These are phyloP conservation scores for Wickerhamiella kazuoi DNA, from an alignment of 805 yeast genomes.

Conservation along the genomic window DNA sequence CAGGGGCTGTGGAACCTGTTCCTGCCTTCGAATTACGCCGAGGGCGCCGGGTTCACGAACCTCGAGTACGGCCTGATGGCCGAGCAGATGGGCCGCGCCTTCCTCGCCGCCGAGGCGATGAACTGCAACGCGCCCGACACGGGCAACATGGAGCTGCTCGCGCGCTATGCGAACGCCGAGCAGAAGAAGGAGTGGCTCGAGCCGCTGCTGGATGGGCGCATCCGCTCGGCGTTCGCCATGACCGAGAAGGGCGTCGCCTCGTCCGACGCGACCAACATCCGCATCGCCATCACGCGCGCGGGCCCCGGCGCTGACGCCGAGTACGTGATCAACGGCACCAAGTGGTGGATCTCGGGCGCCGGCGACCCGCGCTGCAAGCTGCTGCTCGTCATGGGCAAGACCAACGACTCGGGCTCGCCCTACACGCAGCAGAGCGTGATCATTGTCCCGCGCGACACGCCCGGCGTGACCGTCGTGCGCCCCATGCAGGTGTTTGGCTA, in stretches of 20 bases:
- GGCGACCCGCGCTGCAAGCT: slow-evolving; percentile 45
- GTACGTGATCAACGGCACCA: slow-evolving; percentile 38
- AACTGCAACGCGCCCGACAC: slow-evolving; percentile 49
- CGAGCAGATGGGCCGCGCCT: slow-evolving; percentile 34
- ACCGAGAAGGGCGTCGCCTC: slow-evolving; percentile 44
- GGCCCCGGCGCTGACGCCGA: slow-evolving; percentile 29
- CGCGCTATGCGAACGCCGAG: slow-evolving; percentile 26
- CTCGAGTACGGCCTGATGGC: slow-evolving; percentile 52
- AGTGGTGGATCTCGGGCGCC: slow-evolving; percentile 59
- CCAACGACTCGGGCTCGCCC: slow-evolving; percentile 17
- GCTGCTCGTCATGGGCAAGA: slow-evolving; percentile 38
- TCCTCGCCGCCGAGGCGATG: slow-evolving; percentile 40
- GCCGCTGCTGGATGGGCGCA: slow-evolving; percentile 37
- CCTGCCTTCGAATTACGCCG: slow-evolving; percentile 29
- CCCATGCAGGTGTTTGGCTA: slow-evolving; percentile 40
- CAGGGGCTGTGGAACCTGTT: slow-evolving; percentile 48
- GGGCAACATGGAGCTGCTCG: slow-evolving; percentile 37
- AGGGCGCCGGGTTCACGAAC: slow-evolving; percentile 43
- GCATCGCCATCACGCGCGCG: slow-evolving; percentile 27
- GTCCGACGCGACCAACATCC: slow-evolving; percentile 44
- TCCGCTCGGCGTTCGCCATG: slow-evolving; percentile 46
- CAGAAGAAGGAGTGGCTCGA: slow-evolving; percentile 31
- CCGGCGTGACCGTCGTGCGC: slow-evolving; percentile 34
- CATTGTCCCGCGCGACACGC: slow-evolving; percentile 33
- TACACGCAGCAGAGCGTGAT: slow-evolving; percentile 41